Evolutionary conservation across 2,329 filamentous ascomycete genomes (phyloP), one percentile per base, ranked within the genome.

Genomic region (Fusarium sp.): DNA sequence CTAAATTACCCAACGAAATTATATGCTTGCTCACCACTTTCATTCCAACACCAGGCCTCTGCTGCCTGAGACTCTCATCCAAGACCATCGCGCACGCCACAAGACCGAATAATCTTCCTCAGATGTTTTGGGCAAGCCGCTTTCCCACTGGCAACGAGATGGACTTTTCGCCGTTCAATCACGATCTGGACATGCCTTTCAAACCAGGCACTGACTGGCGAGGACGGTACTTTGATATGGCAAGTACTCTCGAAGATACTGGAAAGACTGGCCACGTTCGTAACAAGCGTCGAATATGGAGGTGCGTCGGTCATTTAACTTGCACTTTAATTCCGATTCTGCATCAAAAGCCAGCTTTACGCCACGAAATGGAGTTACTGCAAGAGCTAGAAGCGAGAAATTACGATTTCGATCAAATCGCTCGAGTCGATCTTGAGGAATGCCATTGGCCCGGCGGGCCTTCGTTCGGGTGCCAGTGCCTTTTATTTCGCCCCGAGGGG

Each of bases 111-210:
- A 15, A 43, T 1, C 50, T 69, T 17, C 49, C 65, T 1, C 61
- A 63, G 6, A 28, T 17, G 0, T 69, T 69, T 7, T 69, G 66
- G 65, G 61, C 17, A n/a, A 69, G 65, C 2, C 65, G 65, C 3
- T 69, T 69, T 8, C 4, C 15, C 1, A 11, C 3, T 7, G 36
- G 36, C 9, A 48, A 31, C 4, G 65, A 69, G 6, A 56, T 69
- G 56, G 31, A 4, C 10, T 69, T 69, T 18, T 42, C 55, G 8
- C 40, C 53, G 2, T 15, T 44, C 0, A 4, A 28, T 2, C 2
- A 13, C 7, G 2, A 11, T 6, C 17, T 31, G 10, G 28, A 31
- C 28, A 31, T 31, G 28, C 28, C 4, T 3, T 14, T 3, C 0
- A 2, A 17, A 8, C 5, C 36, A 31, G 28, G 28, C 4, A 31